Base-by-base conservation (phyloP, 2,329 filamentous ascomycete genomes). In the Penicillium janthinellum region DNA sequence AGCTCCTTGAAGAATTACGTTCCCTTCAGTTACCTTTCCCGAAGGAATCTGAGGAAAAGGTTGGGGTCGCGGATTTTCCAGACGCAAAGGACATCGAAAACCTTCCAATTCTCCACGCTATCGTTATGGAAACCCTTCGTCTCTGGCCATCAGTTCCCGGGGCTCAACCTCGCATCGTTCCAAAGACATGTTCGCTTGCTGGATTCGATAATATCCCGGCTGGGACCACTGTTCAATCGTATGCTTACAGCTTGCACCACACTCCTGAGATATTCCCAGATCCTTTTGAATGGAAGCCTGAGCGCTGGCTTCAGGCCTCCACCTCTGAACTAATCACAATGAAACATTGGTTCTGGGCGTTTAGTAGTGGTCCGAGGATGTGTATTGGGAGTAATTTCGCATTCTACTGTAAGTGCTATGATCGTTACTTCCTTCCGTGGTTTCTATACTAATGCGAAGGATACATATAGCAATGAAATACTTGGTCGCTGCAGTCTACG, bases 41-140 rank as follows among this genome's bases (percentile, higher is more conserved):
- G 15, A 20, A 54, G 17, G 25, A 34, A 14, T 15, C 38, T 17
- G 38, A 22, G 31, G 45, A 35, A 14, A 38, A 10, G 2, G 25
- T 45, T n/a, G 51, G 45, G 25, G 39, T 44, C 14, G n/a, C 31
- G 4, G 39, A 54, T 11, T 44, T 54, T 8, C 34, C 51, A 3
- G 34, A 54, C 14, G 38, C 51, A 17, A 20, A 54, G 5, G 51
- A 54, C 34, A 54, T 54, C 20, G 51, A 54, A n/a, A 44, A 44
- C 3, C 22, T 54, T 14, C 39, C 51, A 10, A 54, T 54, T 8
- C 51, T 54, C 17, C 37, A 54, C 8, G 51, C 51, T 15, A 15
- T 54, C 4, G 10, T 54, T 5, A 54, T 54, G 51, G 51, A 54
- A 44, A 54, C 51, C 7, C 51, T 54, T 54, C 51, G 51, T 12